Conservation (phyloP, 352 stramenopile species). For the Pythium phragmitis region DNA sequence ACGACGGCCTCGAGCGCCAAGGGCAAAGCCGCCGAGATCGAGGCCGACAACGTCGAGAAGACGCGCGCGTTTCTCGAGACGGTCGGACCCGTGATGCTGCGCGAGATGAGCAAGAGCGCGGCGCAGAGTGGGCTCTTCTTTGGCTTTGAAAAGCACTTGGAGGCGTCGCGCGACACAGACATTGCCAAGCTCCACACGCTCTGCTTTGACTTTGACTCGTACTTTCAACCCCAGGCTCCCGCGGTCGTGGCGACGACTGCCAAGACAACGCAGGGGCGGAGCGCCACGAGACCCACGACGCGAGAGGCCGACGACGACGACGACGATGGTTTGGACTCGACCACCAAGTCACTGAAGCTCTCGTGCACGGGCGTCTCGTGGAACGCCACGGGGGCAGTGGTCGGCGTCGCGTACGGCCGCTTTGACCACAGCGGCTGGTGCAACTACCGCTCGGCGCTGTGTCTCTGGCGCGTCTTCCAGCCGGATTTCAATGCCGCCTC, state of each 20-base stretch:
- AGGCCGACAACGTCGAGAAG: conserved; percentile 35
- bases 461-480: conserved; percentile 86
- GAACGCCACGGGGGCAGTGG: conserved; percentile 81
- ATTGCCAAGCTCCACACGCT: conserved; percentile 61
- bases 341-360: conserved; percentile 43
- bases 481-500: conserved; percentile 65
- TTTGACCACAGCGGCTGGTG: conserved; percentile 88
- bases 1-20: neutral
- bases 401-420: conserved; percentile 82
- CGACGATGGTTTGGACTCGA: conserved; percentile 7
- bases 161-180: conserved; percentile 66
- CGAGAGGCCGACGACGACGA: conserved; percentile 5
- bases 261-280: neutral
- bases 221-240: conserved; percentile 33
- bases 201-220: conserved; percentile 69
- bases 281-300: too few species aligned
- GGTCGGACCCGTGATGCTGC: conserved; percentile 53
- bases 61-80: conserved; percentile 40
- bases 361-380: conserved; percentile 86
- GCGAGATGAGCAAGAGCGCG: conserved; percentile 50
- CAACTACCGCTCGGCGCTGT: conserved; percentile 83
- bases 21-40: conserved; percentile 28
- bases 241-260: neutral
- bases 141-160: conserved; percentile 57
- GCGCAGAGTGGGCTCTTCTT: conserved; percentile 44